Evolutionary conservation across 2,329 filamentous ascomycete species (phyloP), one percentile per base, ranked within the genome.

Genomic region (Fusarium goolgardi): DNA sequence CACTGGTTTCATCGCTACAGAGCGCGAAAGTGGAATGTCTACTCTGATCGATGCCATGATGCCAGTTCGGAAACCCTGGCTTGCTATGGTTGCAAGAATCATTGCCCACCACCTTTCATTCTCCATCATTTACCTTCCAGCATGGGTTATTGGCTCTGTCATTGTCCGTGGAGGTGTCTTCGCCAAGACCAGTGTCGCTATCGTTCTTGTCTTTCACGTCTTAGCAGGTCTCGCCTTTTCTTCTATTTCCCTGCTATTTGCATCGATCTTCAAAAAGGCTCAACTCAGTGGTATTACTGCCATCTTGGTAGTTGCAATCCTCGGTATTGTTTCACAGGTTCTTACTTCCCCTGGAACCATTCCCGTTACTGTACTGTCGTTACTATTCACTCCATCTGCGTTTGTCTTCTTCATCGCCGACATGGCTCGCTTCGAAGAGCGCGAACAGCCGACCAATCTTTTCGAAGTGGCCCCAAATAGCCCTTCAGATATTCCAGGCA

Each of bases 31-130:
- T 18, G 94, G 94, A 59, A 96, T 97, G 86, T 92, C 92, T 6
- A 92, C 94, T 66, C 83, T 97, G 29, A 88, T 97, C 43, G 94
- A 97, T 78, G 91, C 93, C 55, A 97, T 97, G 93, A 94, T 96
- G 84, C 91, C 92, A 1, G 92, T 92, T 56, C 84, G 85, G 55
- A 85, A 85, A 49, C 82, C 87, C 43, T 96, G 93, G 92, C 85
- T 93, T 73, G 89, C 91, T 12, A 92, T 95, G 78, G 87, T 88
- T 23, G 90, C 91, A 3, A 86, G 94, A n/a, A 84, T 97, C 16
- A 75, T 94, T 11, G 89, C 94, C 0, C 90, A 94, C 63, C 93
- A 97, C 75, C 76, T 96, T 27, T 88, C 93, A 1, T 96, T 97
- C 73, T 89, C 92, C 60, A 77, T 92, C 9, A 84, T 97, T 23